Evolutionary conservation across 768 basidiomycete species (phyloP).

Genomic region (Pisolithus albus): DNA sequence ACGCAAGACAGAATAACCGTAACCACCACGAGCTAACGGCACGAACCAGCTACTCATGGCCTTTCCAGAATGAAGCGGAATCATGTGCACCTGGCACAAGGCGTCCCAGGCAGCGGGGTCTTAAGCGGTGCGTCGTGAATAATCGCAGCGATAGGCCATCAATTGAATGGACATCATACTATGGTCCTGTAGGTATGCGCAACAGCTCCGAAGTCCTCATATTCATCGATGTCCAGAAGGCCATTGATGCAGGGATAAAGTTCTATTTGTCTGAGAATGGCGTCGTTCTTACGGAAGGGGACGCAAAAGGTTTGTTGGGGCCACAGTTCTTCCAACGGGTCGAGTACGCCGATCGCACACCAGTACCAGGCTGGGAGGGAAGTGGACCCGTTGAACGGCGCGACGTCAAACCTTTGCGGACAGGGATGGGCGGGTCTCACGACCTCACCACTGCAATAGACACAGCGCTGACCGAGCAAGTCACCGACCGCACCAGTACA

Average conservation of each 20-base stretch:
- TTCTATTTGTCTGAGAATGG: conserved; percentile 83
- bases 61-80: conserved; percentile 82
- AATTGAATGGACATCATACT: neutral
- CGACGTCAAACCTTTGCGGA: neutral
- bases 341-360: conserved; percentile 34
- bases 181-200: conserved; percentile 62
- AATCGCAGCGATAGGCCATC: neutral
- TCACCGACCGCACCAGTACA: neutral
- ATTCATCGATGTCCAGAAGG: conserved; percentile 69
- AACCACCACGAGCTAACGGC: neutral
- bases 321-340: conserved; percentile 67
- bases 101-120: conserved; percentile 55
- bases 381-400: neutral
- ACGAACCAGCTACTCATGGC: conserved; percentile 51
- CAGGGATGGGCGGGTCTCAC: neutral
- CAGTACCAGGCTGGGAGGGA: conserved; percentile 19
- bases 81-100: conserved; percentile 90
- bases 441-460: neutral
- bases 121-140: conserved; percentile 59
- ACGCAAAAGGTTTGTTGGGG: conserved; percentile 52
- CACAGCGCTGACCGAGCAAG: neutral
- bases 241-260: conserved; percentile 57
- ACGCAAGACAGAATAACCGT: conserved; percentile 8
- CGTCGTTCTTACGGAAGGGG: conserved; percentile 80
- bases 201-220: conserved; percentile 71